These are phyloP conservation scores for Colletotrichum sidae DNA, from an alignment of 2,329 filamentous ascomycete species.

Conservation along the genomic window DNA sequence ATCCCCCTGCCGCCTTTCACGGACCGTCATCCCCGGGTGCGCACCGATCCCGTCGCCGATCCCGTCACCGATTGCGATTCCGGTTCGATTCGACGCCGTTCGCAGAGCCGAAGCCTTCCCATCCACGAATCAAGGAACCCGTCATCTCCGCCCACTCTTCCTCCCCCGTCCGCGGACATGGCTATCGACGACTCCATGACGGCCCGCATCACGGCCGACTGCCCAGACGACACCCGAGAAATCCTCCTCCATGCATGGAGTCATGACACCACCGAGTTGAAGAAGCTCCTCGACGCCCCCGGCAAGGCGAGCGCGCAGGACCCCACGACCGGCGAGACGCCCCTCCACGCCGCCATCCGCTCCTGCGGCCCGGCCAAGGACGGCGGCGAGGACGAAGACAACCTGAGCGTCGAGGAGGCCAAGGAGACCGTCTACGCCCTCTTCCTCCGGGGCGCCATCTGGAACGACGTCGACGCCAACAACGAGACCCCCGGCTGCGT, in stretches of 20 bases:
- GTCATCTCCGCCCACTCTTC: neutral
- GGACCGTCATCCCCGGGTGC: slow-evolving; percentile 5
- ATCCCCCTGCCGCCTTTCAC: slow-evolving; percentile 9
- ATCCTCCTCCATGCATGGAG: slow-evolving; percentile 67
- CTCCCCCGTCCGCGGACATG: slow-evolving; percentile 37
- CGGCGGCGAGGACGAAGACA: slow-evolving; percentile 46
- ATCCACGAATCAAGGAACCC: neutral
- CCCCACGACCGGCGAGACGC: slow-evolving; percentile 84
- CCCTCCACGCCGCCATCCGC: slow-evolving; percentile 91
- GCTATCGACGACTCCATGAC: slow-evolving; percentile 62
- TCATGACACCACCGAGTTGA: slow-evolving; percentile 74
- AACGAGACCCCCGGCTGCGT: slow-evolving; percentile 94
- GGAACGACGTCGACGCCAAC: slow-evolving; percentile 92
- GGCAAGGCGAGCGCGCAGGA: slow-evolving; percentile 82
- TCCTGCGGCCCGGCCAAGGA: slow-evolving; percentile 65
- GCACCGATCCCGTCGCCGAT: slow-evolving; percentile 23
- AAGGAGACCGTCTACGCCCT: slow-evolving; percentile 79
- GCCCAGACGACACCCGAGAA: slow-evolving; percentile 62
- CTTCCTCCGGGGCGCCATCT: slow-evolving; percentile 90
- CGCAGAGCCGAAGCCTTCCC: slow-evolving; percentile 10
- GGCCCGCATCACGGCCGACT: slow-evolving; percentile 64
- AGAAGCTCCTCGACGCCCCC: slow-evolving; percentile 73
- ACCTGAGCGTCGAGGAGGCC: slow-evolving; percentile 67
- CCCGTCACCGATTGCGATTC: slow-evolving; percentile 11
- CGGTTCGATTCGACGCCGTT: neutral